phyloP scores from a whole-genome alignment of 768 basidiomycete species.

The Suillus paluster region DNA sequence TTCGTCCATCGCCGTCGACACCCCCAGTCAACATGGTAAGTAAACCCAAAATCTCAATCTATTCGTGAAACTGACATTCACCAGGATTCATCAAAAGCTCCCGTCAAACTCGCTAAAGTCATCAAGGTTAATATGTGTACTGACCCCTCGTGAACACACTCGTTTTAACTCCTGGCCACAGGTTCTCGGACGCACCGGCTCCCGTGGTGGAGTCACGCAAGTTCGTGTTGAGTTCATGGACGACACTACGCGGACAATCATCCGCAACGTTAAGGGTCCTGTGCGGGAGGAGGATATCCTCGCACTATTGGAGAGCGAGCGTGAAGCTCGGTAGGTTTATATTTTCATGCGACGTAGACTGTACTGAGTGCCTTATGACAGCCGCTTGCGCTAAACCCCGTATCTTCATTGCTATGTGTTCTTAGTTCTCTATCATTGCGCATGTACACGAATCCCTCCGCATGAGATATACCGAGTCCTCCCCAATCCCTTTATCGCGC shows the following conservation, averaged over 20 bases:
- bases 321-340: conserved; percentile 86
- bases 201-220: conserved; percentile 98
- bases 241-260: conserved; percentile 92
- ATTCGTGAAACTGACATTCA: not conserved
- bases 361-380: not conserved
- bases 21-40: conserved; percentile 12
- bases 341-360: not conserved
- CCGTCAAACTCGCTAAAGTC: conserved; percentile 97
- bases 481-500: not conserved
- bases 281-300: conserved; percentile 96
- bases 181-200: conserved; percentile 98
- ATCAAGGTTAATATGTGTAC: conserved; percentile 71
- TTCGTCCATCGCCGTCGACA: conserved; percentile 9
- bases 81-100: conserved; percentile 85
- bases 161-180: conserved; percentile 36
- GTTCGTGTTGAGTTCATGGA: conserved; percentile 99
- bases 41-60: not conserved
- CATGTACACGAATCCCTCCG: conserved; percentile 11
- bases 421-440: conserved; percentile 6
- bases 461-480: conserved; percentile 5
- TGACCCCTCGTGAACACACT: not conserved
- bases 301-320: conserved; percentile 95
- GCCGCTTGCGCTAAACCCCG: conserved; percentile 9
- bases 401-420: conserved; percentile 7
- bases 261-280: conserved; percentile 99